phyloP scores from a whole-genome alignment of 305 asterid species.

The Solanum hybrid region DNA sequence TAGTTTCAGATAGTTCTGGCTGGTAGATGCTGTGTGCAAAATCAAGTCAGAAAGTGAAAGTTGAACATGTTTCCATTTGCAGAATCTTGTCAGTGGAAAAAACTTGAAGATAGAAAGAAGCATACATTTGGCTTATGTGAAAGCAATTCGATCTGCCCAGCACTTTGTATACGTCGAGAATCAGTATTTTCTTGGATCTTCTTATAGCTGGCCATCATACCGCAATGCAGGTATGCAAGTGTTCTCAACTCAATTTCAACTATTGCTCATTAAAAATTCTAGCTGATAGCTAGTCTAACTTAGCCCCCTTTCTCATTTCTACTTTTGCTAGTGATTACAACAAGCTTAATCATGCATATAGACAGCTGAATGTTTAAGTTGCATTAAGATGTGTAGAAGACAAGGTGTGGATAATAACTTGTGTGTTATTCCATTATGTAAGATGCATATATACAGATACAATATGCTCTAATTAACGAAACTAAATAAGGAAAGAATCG shows the following conservation, averaged over 20 bases:
- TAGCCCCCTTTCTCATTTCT: neutral
- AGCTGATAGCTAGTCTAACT: neutral
- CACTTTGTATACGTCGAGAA: slow-evolving; percentile 18
- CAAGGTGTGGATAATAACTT: neutral
- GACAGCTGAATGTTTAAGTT: neutral
- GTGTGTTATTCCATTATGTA: neutral
- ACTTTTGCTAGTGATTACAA: neutral
- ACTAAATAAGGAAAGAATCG: neutral
- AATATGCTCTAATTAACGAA: neutral
- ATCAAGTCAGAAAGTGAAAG: neutral
- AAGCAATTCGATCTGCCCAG: slow-evolving; percentile 18
- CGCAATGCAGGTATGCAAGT: slow-evolving; percentile 8
- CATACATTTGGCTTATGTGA: slow-evolving; percentile 20
- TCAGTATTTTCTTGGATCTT: slow-evolving; percentile 23
- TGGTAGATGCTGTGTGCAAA: neutral
- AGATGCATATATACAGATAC: neutral
- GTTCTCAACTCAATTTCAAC: neutral
- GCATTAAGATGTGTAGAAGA: neutral
- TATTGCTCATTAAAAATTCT: neutral
- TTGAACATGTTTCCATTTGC: neutral
- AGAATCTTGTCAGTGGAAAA: slow-evolving; percentile 20
- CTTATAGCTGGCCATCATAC: slow-evolving; percentile 14
- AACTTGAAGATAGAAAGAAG: slow-evolving; percentile 17
- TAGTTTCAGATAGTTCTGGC: neutral
- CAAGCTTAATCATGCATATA: neutral